phyloP scores from a whole-genome alignment of 2,329 filamentous ascomycete genomes.

The Lachnellula suecica region DNA sequence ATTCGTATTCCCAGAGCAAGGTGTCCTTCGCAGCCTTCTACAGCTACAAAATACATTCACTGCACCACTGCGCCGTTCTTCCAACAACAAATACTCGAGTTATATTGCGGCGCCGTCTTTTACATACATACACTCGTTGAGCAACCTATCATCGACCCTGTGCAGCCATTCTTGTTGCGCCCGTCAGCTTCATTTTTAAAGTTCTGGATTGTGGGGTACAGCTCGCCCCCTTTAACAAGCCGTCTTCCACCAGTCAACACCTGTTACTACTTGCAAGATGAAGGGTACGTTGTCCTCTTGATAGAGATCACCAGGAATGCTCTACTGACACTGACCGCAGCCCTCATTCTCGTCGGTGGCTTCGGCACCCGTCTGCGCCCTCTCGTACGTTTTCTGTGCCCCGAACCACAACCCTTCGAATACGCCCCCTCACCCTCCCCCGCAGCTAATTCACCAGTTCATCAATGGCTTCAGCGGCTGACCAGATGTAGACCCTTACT shows the following conservation, averaged over 20 bases:
- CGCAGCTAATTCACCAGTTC: slow-evolving; percentile 24
- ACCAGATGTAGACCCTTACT: slow-evolving; percentile 73
- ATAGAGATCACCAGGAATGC: neutral
- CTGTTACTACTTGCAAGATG: slow-evolving; percentile 28
- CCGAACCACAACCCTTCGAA: slow-evolving; percentile 13
- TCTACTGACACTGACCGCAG: slow-evolving; percentile 44
- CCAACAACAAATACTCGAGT: neutral
- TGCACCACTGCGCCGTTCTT: neutral
- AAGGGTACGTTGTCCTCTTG: slow-evolving; percentile 26
- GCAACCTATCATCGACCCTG: neutral
- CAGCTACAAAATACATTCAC: neutral
- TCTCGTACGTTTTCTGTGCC: slow-evolving; percentile 63
- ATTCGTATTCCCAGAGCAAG: slow-evolving; percentile 4
- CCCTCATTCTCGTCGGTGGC: slow-evolving; percentile 97
- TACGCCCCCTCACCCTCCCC: slow-evolving; percentile 12
- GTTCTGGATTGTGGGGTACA: slow-evolving; percentile 19
- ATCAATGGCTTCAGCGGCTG: slow-evolving; percentile 24
- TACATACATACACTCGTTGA: neutral
- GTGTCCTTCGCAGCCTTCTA: slow-evolving; percentile 6
- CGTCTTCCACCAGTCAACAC: neutral
- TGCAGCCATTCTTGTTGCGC: slow-evolving; percentile 1
- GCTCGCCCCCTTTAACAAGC: neutral
- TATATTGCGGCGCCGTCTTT: too few species aligned
- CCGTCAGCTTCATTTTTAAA: neutral
- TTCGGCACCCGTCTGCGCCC: slow-evolving; percentile 97